Percentiles rank a stretch among this genome's conserved stretches.
Evolutionary conservation across 129 eudicot species (phyloP).

Genomic region (Escallonia rubra): DNA sequence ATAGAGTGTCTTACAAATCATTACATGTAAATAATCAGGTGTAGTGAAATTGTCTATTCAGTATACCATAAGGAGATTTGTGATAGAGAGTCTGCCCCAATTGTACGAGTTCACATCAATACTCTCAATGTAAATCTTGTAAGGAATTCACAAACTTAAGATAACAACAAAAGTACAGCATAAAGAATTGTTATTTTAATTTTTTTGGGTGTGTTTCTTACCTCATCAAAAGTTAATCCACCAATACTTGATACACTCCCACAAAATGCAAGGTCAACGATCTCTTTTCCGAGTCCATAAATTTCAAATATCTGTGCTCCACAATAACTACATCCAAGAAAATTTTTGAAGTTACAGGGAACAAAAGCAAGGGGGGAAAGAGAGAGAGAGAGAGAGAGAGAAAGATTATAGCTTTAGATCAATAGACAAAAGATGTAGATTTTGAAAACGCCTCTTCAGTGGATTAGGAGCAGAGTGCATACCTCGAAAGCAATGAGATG

Average conservation of each 20-base stretch:
- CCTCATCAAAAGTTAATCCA: constrained; percentile 99
- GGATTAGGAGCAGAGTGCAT: constrained; percentile 21
- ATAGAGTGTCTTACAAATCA: no score
- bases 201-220: constrained; percentile 14
- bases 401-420: neutral
- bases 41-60: no score
- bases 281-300: constrained; percentile 87
- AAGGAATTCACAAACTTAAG: neutral
- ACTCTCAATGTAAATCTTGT: neutral
- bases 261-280: constrained; percentile 76
- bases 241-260: constrained; percentile 90
- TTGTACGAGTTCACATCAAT: neutral
- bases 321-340: constrained; percentile 69
- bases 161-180: neutral
- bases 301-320: constrained; percentile 99
- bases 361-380: neutral
- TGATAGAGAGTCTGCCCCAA: no score
- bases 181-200: neutral
- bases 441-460: constrained; percentile 2
- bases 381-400: no score
- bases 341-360: constrained; percentile 1
- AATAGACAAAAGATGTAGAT: constrained; percentile 3
- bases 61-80: no score
- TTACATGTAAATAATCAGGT: no score
- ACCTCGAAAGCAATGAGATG: constrained; percentile 94